Evolutionary conservation across 163 green algal genomes (phyloP).

Genomic region (Scenedesmus sp.): DNA sequence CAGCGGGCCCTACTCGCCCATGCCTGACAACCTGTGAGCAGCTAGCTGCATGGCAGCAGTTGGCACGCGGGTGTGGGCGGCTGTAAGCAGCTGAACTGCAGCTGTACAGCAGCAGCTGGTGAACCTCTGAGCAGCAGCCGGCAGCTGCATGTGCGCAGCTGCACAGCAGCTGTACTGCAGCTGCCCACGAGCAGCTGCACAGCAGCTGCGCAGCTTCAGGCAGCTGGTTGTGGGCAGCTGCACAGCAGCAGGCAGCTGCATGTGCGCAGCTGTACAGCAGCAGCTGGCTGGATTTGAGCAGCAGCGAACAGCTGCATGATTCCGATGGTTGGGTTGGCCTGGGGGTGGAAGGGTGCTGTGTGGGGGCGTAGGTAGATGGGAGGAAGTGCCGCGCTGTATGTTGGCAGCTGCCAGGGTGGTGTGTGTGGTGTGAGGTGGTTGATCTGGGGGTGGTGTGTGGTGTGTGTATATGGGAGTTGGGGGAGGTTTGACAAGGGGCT

Average conservation of each 20-base stretch:
- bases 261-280: no score
- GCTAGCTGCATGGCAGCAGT: not conserved
- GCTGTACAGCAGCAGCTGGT: no score
- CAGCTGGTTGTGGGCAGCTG: no score
- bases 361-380: not conserved
- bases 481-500: not conserved
- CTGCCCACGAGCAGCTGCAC: no score
- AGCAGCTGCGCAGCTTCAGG: no score
- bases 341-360: not conserved
- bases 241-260: no score
- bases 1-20: constrained; percentile 39
- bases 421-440: not conserved
- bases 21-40: constrained; percentile 6
- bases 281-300: not conserved
- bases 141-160: no score
- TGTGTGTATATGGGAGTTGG: not conserved
- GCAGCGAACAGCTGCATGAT: not conserved
- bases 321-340: not conserved
- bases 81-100: no score
- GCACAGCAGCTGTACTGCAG: no score
- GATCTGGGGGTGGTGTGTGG: not conserved
- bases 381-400: not conserved
- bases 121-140: no score
- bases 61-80: no score
- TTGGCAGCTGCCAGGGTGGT: not conserved